Evolutionary conservation across 202 grass and related monocot species (phyloP).

Genomic region (Dendrocalamus latiflorus): DNA sequence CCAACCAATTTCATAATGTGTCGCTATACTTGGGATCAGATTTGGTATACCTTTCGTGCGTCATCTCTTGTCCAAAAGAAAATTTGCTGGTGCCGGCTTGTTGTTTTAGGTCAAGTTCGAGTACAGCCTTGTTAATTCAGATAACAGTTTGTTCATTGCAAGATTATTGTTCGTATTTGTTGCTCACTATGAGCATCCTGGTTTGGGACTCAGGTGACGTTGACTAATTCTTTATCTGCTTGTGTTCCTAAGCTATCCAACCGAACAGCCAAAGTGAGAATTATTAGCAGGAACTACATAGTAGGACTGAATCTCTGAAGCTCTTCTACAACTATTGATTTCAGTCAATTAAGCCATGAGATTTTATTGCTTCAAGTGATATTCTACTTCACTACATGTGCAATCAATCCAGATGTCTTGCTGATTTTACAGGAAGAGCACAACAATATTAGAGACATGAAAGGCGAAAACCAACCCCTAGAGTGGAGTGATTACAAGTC

Average conservation of each 20-base stretch:
- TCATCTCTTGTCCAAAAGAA: slow-evolving; percentile 20
- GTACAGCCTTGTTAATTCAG: background rate
- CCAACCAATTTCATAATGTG: slow-evolving; percentile 23
- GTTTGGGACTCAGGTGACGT: slow-evolving; percentile 3
- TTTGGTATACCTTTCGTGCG: slow-evolving; percentile 21
- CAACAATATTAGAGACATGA: too few relatives aligned
- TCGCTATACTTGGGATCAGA: slow-evolving; percentile 7
- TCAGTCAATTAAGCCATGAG: background rate
- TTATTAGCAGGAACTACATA: background rate
- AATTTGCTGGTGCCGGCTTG: background rate
- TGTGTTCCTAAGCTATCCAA: background rate
- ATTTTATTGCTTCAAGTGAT: background rate
- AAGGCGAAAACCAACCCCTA: too few relatives aligned
- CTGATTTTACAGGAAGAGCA: background rate
- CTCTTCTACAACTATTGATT: background rate
- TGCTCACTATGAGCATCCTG: background rate
- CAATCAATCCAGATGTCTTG: background rate
- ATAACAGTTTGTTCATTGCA: slow-evolving; percentile 16
- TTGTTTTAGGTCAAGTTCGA: slow-evolving; percentile 1
- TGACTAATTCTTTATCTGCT: background rate
- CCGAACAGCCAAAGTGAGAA: background rate
- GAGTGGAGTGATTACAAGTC: too few relatives aligned
- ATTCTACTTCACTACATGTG: background rate
- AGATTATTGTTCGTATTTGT: slow-evolving; percentile 5
- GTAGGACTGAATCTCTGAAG: background rate